phyloP scores from a whole-genome alignment of 2,329 filamentous ascomycete genomes.

The Raffaelea albimanens region DNA sequence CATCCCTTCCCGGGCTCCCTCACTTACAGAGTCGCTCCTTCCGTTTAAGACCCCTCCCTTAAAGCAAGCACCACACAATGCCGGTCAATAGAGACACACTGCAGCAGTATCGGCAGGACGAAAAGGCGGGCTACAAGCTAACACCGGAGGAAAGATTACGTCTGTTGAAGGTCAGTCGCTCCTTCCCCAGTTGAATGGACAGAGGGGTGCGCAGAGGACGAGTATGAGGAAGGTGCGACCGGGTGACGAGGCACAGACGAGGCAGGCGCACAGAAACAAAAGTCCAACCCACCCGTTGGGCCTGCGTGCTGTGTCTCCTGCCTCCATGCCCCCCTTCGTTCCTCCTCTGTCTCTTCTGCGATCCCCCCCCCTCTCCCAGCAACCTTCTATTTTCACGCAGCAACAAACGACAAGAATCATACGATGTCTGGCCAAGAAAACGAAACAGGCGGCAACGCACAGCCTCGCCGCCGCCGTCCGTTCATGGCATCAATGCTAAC shows the following conservation, averaged over 20 bases:
- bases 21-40: too few species aligned
- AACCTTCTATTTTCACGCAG: neutral
- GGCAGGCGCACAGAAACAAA: too few species aligned
- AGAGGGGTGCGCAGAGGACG: slow-evolving; percentile 1
- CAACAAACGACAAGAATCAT: too few species aligned
- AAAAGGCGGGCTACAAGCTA: slow-evolving; percentile 30
- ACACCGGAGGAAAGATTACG: slow-evolving; percentile 33
- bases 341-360: neutral
- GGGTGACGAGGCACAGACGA: neutral
- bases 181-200: slow-evolving; percentile 2
- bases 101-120: slow-evolving; percentile 33
- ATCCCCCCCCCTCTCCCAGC: neutral
- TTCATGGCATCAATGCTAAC: too few species aligned
- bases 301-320: neutral
- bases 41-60: too few species aligned
- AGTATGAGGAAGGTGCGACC: slow-evolving; percentile 14
- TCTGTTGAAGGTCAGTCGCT: slow-evolving; percentile 30
- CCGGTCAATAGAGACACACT: slow-evolving; percentile 28
- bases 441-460: too few species aligned
- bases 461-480: too few species aligned
- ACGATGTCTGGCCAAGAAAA: too few species aligned
- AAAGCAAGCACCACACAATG: slow-evolving; percentile 20
- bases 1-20: neutral
- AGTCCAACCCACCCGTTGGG: neutral
- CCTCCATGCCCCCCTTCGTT: neutral